Evolutionary conservation across 148 eudicot species (phyloP), one percentile per base, ranked within the genome.

Genomic region (Chenopodium formosanum): DNA sequence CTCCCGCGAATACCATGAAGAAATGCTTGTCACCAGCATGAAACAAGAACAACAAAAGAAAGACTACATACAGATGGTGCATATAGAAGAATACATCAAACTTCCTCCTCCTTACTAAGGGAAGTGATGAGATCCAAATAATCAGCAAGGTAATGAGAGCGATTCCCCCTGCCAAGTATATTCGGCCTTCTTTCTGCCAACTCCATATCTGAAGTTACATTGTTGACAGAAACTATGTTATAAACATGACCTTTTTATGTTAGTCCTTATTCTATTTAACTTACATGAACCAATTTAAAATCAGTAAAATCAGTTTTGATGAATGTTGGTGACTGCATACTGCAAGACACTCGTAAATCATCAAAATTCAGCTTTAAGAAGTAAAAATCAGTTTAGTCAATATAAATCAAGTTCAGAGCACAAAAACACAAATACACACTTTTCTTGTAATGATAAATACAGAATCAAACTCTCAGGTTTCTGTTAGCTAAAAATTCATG

Each of bases 21-120:
- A 93, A 95, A 68, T 92, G 96, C 65, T 88, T 87, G 68, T 95
- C 94, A 7, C 98, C 98, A 48, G 89, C 89, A 84, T 95, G 98
- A 75, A 95, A 85, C 91, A 95, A 82, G 89, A 89, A 95, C 84
- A 93, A 92, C 50, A 86, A 69, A 1, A 92, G 31, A 86, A 95
- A 95, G 65, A 91, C 82, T 34, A 85, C 77, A 84, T 95, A 93
- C 25, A 95, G 82, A 71, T 95, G 98, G 81, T 95, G 98, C 22
- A 91, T 92, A 82, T 89, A 88, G 83, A 87, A 95, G 87, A 95
- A 95, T 34, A 91, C 81, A 78, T 89, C 87, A 73, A 95, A 95
- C 56, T 88, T 80, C 84, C 76, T 86, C 78, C 98, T 89, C 78
- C 98, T 92, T 47, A 95, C 84, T 31, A 88, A 84, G 0, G 98